Conservation (phyloP, 345 rosid genomes). For the Brassica incana region DNA sequence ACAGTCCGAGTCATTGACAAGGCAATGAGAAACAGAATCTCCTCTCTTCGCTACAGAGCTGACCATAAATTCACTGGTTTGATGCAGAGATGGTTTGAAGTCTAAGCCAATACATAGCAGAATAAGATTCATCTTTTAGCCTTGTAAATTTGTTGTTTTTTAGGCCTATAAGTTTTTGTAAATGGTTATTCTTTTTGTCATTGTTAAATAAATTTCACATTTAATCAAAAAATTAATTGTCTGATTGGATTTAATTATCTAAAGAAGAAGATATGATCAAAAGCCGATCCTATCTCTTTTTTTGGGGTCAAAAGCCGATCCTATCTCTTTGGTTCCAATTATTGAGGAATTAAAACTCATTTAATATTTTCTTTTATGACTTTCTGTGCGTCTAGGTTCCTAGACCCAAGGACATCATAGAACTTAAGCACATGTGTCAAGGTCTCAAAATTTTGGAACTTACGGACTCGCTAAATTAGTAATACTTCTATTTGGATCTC, state of each 20-base stretch:
- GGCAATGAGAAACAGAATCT: too few species aligned
- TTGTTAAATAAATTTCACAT: too few species aligned
- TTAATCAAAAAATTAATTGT: too few species aligned
- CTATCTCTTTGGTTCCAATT: slow-evolving; percentile 44
- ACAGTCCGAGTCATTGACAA: too few species aligned
- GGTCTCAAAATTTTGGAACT: slow-evolving; percentile 8
- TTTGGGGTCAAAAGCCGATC: slow-evolving; percentile 31
- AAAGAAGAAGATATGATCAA: slow-evolving; percentile 39
- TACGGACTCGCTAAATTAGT: background rate
- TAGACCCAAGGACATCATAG: slow-evolving; percentile 29
- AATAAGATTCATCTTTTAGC: too few species aligned
- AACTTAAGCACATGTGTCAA: slow-evolving; percentile 20
- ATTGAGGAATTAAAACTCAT: slow-evolving; percentile 36
- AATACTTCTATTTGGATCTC: background rate
- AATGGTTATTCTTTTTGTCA: too few species aligned
- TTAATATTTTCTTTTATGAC: slow-evolving; percentile 20
- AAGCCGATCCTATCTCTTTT: slow-evolving; percentile 39
- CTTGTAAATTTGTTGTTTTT: too few species aligned
- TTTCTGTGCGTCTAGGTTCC: slow-evolving; percentile 28
- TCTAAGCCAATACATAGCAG: too few species aligned
- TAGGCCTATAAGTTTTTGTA: too few species aligned
- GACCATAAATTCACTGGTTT: too few species aligned
- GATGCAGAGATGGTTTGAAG: too few species aligned
- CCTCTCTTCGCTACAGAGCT: too few species aligned
- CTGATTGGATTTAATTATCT: slow-evolving; percentile 23